Conservation (phyloP, 805 yeast species). For the Metschnikowia vanudenii region DNA sequence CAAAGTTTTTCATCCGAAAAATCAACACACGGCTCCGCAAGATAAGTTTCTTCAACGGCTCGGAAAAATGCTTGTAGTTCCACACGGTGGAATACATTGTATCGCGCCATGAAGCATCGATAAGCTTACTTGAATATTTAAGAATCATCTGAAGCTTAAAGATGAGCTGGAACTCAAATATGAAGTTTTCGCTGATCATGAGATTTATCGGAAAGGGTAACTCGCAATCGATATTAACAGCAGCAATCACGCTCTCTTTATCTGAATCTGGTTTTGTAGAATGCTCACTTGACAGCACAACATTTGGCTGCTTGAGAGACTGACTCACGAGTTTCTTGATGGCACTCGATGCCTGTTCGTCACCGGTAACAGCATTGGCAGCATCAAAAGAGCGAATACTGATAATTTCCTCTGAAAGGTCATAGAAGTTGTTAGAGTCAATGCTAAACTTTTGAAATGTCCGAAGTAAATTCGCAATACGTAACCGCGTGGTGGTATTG, state of each 20-base stretch:
- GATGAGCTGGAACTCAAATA: constrained; percentile 75
- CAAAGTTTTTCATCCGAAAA: constrained; percentile 53
- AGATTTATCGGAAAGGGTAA: constrained; percentile 88
- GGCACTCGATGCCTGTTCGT: constrained; percentile 17
- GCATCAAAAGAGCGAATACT: constrained; percentile 56
- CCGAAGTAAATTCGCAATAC: constrained; percentile 3
- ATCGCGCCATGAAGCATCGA: constrained; percentile 65
- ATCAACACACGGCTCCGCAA: constrained; percentile 55
- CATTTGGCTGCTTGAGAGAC: constrained; percentile 12
- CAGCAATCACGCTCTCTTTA: constrained; percentile 39
- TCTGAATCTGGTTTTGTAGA: neutral
- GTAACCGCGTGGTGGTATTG: neutral
- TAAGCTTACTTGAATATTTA: constrained; percentile 57
- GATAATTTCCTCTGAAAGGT: constrained; percentile 47
- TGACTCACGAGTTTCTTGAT: constrained; percentile 17
- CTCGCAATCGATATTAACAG: constrained; percentile 53
- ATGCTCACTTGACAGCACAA: neutral
- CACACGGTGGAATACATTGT: constrained; percentile 64
- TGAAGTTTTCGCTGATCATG: constrained; percentile 64
- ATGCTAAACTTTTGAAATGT: constrained; percentile 34
- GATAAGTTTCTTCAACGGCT: constrained; percentile 51
- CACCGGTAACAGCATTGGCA: constrained; percentile 39
- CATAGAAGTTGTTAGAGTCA: constrained; percentile 46
- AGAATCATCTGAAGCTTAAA: constrained; percentile 68
- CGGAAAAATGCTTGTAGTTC: constrained; percentile 49